phyloP scores from a whole-genome alignment of 768 basidiomycete genomes.

The Lactarius pseudohatsudake region DNA sequence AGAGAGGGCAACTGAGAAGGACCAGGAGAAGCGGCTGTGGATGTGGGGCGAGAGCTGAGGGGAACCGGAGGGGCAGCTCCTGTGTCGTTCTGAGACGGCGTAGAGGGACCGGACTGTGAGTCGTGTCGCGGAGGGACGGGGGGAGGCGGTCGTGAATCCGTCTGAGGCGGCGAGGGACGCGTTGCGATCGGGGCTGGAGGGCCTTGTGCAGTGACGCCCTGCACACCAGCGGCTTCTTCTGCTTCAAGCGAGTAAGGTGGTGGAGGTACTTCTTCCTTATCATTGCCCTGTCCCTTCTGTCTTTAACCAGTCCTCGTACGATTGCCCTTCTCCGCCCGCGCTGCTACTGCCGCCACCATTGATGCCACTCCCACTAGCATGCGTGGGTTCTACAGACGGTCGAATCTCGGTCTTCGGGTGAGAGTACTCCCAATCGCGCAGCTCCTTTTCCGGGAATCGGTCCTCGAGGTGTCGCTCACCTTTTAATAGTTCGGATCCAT shows the following conservation, averaged over 20 bases:
- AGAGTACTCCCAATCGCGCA: constrained; percentile 21
- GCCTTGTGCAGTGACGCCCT: constrained; percentile 7
- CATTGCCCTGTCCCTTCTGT: constrained; percentile 41
- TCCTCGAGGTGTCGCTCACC: constrained; percentile 18
- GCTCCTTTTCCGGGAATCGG: constrained; percentile 25
- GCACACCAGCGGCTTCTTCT: constrained; percentile 29
- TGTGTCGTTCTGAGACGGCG: not conserved
- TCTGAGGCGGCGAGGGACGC: constrained; percentile 15
- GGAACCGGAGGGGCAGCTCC: constrained; percentile 19
- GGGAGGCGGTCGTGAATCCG: constrained; percentile 12
- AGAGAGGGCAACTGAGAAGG: not conserved
- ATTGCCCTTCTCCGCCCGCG: constrained; percentile 26
- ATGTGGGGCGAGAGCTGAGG: constrained; percentile 21
- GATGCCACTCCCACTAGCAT: constrained; percentile 13
- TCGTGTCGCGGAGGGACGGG: constrained; percentile 23
- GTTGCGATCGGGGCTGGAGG: constrained; percentile 17
- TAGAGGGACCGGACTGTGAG: not conserved
- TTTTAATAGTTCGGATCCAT: constrained; percentile 23
- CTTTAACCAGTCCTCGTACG: constrained; percentile 51
- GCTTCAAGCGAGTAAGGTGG: constrained; percentile 67
- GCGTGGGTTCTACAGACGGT: constrained; percentile 16
- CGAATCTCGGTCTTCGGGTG: constrained; percentile 20
- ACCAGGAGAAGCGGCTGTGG: not conserved
- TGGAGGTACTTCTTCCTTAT: constrained; percentile 56
- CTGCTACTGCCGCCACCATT: not conserved